A percentile compares a stretch with the other conserved stretches of the same genome.
phyloP scores from a whole-genome alignment of 1,139 yeast genomes.

The Saccharomyces hybrid region DNA sequence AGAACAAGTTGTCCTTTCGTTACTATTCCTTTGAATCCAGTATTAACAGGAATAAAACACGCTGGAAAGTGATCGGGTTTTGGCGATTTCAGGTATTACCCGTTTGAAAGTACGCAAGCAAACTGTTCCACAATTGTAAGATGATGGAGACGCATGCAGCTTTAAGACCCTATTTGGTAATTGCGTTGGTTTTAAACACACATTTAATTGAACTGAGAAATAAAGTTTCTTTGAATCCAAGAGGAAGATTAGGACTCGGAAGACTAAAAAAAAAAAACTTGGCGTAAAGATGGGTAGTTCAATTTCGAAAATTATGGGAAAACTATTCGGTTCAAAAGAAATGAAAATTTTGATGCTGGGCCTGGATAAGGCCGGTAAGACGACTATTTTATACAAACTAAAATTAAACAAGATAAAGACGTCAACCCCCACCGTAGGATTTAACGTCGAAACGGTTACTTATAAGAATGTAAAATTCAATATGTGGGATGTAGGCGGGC shows the following conservation, averaged over 20 bases:
- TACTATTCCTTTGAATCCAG: neutral
- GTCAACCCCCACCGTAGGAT: constrained; percentile 91
- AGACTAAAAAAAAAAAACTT: neutral
- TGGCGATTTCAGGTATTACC: neutral
- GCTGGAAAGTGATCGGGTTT: neutral
- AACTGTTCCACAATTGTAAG: neutral
- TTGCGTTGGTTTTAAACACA: no score
- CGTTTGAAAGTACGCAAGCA: neutral
- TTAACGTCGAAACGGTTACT: constrained; percentile 86
- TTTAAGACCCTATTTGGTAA: neutral
- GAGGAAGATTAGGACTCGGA: neutral
- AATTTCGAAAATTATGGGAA: constrained; percentile 41
- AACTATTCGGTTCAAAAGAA: constrained; percentile 43
- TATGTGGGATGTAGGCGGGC: constrained; percentile 98
- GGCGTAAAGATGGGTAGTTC: constrained; percentile 39
- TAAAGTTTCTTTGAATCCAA: neutral
- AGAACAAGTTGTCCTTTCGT: no score
- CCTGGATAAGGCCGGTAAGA: constrained; percentile 86
- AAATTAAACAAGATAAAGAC: constrained; percentile 41
- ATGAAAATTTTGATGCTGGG: constrained; percentile 78
- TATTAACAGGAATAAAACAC: neutral
- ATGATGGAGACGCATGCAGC: neutral
- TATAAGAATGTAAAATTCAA: constrained; percentile 84
- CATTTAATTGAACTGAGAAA: neutral
- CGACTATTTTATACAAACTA: constrained; percentile 41